A percentile compares a stretch with the other conserved stretches of the same genome.
Evolutionary conservation across 2,329 filamentous ascomycete genomes (phyloP).

Genomic region (Cordyceps farinosa): DNA sequence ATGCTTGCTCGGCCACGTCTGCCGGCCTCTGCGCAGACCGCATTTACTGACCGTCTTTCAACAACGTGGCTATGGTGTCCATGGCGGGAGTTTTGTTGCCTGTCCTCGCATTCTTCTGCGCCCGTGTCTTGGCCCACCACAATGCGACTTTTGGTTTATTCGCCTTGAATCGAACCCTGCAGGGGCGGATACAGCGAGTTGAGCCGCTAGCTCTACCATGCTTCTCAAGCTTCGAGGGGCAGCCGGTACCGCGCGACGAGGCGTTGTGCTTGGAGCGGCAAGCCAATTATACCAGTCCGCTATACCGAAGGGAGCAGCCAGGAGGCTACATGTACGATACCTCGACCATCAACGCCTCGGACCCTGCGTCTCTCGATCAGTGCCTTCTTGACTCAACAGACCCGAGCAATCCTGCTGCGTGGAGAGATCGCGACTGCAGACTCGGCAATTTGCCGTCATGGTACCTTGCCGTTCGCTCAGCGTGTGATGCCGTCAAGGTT

Average conservation of each 20-base stretch:
- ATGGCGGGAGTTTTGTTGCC: no score
- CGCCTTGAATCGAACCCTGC: conserved; percentile 18
- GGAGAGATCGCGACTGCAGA: conserved; percentile 13
- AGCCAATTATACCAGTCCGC: conserved; percentile 17
- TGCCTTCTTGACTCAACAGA: conserved; percentile 20
- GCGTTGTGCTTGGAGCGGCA: conserved; percentile 18
- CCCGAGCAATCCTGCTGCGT: conserved; percentile 8
- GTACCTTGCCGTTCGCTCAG: conserved; percentile 16
- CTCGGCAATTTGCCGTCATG: conserved; percentile 21
- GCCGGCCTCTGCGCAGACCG: no score
- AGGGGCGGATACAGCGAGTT: conserved; percentile 11
- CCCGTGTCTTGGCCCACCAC: background rate
- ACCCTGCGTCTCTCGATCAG: conserved; percentile 18
- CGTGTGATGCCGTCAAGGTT: conserved; percentile 17
- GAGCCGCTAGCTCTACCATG: conserved; percentile 21
- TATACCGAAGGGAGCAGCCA: conserved; percentile 17
- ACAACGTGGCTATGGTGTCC: background rate
- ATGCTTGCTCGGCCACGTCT: background rate
- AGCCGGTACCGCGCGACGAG: conserved; percentile 8
- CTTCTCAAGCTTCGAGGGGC: conserved; percentile 21
- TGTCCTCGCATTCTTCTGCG: background rate
- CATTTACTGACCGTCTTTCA: background rate
- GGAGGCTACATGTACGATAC: conserved; percentile 24
- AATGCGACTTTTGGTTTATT: background rate
- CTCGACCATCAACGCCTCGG: conserved; percentile 19